phyloP scores from a whole-genome alignment of 441 rosid species.

The Adansonia madagascariensis region DNA sequence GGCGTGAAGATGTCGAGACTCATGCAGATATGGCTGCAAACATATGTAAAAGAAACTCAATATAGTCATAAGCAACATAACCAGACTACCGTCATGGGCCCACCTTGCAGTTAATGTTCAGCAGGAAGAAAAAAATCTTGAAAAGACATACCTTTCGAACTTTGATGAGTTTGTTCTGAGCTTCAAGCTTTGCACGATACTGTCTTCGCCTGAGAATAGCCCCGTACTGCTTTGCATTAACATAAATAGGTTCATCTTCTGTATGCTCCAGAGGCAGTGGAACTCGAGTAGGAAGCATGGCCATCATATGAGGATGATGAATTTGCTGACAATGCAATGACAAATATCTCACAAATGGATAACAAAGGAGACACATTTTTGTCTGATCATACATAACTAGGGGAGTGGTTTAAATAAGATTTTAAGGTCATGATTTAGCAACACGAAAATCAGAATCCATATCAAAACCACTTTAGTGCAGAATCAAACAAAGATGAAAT shows the following conservation, averaged over 20 bases:
- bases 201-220: constrained; percentile 84
- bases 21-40: constrained; percentile 79
- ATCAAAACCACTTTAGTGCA: neutral
- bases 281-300: constrained; percentile 62
- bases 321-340: constrained; percentile 45
- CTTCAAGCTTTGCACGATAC: constrained; percentile 84
- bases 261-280: constrained; percentile 64
- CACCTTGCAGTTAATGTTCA: neutral
- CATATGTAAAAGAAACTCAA: neutral
- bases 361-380: constrained; percentile 28
- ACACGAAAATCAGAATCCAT: neutral
- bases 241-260: constrained; percentile 67
- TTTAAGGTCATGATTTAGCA: constrained; percentile 15
- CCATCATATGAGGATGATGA: constrained; percentile 57
- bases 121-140: constrained; percentile 17
- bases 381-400: constrained; percentile 4
- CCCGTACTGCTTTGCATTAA: constrained; percentile 81
- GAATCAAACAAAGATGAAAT: constrained; percentile 24
- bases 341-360: constrained; percentile 30
- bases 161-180: constrained; percentile 69
- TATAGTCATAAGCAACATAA: neutral
- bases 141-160: constrained; percentile 57
- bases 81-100: neutral
- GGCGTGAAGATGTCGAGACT: constrained; percentile 88
- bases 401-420: constrained; percentile 5